phyloP scores from a whole-genome alignment of 2,329 filamentous ascomycete species.

The Immersiporthe knoxdaviesiana region DNA sequence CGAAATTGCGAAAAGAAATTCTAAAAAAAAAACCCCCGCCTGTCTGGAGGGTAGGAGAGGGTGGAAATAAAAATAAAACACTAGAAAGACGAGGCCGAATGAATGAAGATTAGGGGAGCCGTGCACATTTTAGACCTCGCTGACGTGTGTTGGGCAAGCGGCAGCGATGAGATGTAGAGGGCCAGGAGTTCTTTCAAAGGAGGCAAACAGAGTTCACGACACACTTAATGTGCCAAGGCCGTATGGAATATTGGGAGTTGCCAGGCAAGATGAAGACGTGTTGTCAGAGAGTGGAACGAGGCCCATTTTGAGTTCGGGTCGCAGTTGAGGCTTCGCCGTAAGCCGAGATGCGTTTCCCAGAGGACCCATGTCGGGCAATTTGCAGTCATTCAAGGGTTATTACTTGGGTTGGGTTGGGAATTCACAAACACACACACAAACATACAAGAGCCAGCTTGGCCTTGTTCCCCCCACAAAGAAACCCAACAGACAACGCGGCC shows the following conservation, averaged over 20 bases:
- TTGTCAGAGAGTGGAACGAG: slow-evolving; percentile 17
- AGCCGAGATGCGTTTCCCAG: slow-evolving; percentile 18
- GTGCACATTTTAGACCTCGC: slow-evolving; percentile 21
- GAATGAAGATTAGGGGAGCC: slow-evolving; percentile 23
- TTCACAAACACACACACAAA: background rate
- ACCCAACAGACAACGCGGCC: slow-evolving; percentile 10
- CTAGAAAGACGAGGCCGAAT: slow-evolving; percentile 19
- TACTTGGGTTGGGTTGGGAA: background rate
- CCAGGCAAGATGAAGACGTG: slow-evolving; percentile 9
- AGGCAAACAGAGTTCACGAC: slow-evolving; percentile 19
- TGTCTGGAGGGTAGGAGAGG: slow-evolving; percentile 5
- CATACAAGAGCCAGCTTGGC: slow-evolving; percentile 20
- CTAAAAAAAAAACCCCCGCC: slow-evolving; percentile 15
- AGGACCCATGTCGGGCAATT: slow-evolving; percentile 21
- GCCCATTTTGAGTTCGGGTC: slow-evolving; percentile 23
- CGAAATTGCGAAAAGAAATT: slow-evolving; percentile 15
- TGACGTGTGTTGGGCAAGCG: slow-evolving; percentile 15
- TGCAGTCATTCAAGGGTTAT: slow-evolving; percentile 10
- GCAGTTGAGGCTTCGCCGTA: slow-evolving; percentile 18
- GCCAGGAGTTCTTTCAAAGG: background rate
- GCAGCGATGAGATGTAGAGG: slow-evolving; percentile 1
- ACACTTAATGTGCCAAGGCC: slow-evolving; percentile 15
- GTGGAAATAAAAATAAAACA: slow-evolving; percentile 8
- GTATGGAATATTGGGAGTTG: slow-evolving; percentile 7
- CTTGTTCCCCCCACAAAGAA: slow-evolving; percentile 8